These are phyloP conservation scores for Chlamydomonas incerta DNA, from an alignment of 139 green algal species.

Conservation along the genomic window DNA sequence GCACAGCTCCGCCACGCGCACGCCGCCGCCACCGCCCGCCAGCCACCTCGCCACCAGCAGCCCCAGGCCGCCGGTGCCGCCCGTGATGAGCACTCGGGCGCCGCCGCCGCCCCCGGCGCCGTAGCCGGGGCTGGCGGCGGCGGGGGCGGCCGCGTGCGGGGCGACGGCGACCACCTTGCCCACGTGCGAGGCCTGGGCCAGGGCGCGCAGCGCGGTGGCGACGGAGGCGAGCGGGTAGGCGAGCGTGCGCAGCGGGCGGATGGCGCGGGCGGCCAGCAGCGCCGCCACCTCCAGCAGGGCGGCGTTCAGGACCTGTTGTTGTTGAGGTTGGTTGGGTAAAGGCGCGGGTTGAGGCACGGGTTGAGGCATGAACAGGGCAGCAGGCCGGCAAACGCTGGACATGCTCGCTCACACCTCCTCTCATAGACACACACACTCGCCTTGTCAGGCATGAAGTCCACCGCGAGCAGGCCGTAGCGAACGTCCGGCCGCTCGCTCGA, in stretches of 20 bases:
- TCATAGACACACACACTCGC: not conserved
- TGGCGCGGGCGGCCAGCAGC: slow-evolving; percentile 41
- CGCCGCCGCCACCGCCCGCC: slow-evolving; percentile 37
- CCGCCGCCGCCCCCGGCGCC: slow-evolving; percentile 17
- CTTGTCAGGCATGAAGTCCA: slow-evolving; percentile 87
- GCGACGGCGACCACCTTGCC: slow-evolving; percentile 71
- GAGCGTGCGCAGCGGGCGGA: slow-evolving; percentile 50
- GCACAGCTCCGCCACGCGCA: slow-evolving; percentile 28
- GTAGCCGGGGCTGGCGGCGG: not conserved
- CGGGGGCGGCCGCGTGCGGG: not conserved
- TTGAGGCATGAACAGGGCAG: not conserved
- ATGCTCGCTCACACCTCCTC: no score
- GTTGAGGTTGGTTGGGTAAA: not conserved
- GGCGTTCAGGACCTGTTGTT: slow-evolving; percentile 46
- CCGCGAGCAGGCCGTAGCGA: slow-evolving; percentile 78
- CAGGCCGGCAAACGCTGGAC: not conserved
- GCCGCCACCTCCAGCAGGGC: slow-evolving; percentile 50
- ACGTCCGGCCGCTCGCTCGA: slow-evolving; percentile 81
- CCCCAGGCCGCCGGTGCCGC: slow-evolving; percentile 69
- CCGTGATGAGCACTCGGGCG: slow-evolving; percentile 61
- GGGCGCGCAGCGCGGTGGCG: slow-evolving; percentile 64
- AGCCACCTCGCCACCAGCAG: slow-evolving; percentile 69
- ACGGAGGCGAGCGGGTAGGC: slow-evolving; percentile 59
- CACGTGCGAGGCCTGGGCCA: slow-evolving; percentile 72
- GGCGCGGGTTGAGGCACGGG: not conserved